Conservation (phyloP, 306 rosid genomes). For the Myrica gale region DNA sequence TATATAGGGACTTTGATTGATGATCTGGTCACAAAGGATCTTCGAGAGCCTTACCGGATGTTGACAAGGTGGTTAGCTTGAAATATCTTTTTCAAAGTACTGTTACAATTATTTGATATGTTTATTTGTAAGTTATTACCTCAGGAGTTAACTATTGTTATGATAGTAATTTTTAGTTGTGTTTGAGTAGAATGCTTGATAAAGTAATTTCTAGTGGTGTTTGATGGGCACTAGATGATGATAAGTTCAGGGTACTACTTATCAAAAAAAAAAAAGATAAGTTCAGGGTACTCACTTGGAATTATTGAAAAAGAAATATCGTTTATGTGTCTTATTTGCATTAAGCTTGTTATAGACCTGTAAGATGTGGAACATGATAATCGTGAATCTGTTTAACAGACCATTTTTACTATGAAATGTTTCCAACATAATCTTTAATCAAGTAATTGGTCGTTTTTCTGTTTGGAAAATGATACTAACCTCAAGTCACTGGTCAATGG, state of each 20-base stretch:
- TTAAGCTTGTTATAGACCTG: background rate
- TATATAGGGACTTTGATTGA: constrained; percentile 85
- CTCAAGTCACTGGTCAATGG: background rate
- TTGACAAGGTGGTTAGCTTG: constrained; percentile 48
- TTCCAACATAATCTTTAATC: background rate
- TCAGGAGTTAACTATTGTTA: background rate
- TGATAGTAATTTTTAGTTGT: background rate
- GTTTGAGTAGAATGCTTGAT: background rate
- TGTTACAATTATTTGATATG: background rate
- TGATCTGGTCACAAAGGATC: constrained; percentile 64
- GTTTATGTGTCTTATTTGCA: background rate
- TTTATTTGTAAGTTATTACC: background rate
- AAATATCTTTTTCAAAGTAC: constrained; percentile 11
- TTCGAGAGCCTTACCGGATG: constrained; percentile 67
- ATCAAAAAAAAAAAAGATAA: too few relatives aligned
- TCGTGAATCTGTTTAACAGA: background rate
- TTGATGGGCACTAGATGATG: too few relatives aligned
- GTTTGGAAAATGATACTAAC: background rate
- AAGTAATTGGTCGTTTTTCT: background rate
- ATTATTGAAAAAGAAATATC: background rate
- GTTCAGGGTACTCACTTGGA: background rate
- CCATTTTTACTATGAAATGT: background rate
- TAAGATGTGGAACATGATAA: background rate
- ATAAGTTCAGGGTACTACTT: background rate
- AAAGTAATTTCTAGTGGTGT: too few relatives aligned